Base-by-base conservation (phyloP, 2,329 filamentous ascomycete species). In the Diaporthe sp. region DNA sequence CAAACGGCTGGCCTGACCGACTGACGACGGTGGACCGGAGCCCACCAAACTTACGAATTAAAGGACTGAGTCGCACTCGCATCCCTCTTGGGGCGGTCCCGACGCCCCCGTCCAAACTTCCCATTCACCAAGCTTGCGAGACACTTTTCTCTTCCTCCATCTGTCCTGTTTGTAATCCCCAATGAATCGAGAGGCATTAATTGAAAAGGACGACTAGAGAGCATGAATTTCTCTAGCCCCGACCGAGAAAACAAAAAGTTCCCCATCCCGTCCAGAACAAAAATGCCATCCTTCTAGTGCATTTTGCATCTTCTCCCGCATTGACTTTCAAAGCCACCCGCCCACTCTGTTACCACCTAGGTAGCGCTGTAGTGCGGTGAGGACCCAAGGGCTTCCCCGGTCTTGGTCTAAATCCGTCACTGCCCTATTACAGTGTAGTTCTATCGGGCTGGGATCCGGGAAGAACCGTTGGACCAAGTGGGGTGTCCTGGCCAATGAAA, bases 361-460 rank as follows among this genome's bases (percentile, higher is more conserved):
- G 39, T 62, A 19, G 39, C 25, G 22, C 17, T 9, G 44, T 19
- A 22, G 19, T 49, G 44, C 17, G 8, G 37, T 39, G 44, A 44
- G n/a, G 39, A 44, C n/a, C 42, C 61, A 49, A 67, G 61, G 61
- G 34, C 28, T 31, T 25, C 39, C 61, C 61, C 44, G 17, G 61
- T 65, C 65, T 68, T 68, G 65, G 65, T 68, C 65, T 68, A 68
- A 68, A 68, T 68, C 65, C 65, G 65, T 68, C 65, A 34, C 61
- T 67, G 61, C 62, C 28, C 34, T 51, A 28, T 39, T 49, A 31
- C 31, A 51, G 22, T 61, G 46, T n/a, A 25, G 28, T 67, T 51
- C 6, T 51, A 25, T 51, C 42, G 62, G 44, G 34, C 65, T 70
- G 65, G 65, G 65, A 70, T 70, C 65, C 65, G 65, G 65, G 49